Percentiles rank a stretch among this genome's conserved stretches.
Conservation (phyloP, 352 stramenopile genomes). For the Phytopythium montanum region DNA sequence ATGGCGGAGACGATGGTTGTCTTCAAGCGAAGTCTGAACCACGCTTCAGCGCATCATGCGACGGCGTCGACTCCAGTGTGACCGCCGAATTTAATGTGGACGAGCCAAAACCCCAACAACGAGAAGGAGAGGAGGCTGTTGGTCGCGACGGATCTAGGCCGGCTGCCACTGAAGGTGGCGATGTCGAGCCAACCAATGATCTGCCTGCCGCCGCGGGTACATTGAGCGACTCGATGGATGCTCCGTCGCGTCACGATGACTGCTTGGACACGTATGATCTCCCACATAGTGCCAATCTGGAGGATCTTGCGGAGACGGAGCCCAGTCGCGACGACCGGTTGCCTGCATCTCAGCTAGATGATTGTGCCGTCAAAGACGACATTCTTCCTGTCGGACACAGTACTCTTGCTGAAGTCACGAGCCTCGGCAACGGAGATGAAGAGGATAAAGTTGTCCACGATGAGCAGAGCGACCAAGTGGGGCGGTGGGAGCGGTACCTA, state of each 20-base stretch:
- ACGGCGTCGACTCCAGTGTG: too few species aligned
- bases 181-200: not conserved
- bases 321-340: not conserved
- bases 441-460: not conserved
- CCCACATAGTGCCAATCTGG: not conserved
- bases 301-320: not conserved
- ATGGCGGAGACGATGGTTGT: not conserved
- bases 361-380: not conserved
- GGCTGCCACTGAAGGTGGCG: not conserved
- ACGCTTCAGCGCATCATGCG: not conserved
- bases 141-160: not conserved
- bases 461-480: not conserved
- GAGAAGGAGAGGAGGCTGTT: not conserved
- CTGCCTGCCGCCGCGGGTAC: not conserved
- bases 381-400: not conserved
- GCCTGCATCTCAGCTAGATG: not conserved
- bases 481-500: constrained; percentile 50
- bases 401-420: not conserved
- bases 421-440: not conserved
- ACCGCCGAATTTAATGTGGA: not conserved
- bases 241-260: not conserved
- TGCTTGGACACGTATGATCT: not conserved
- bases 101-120: not conserved
- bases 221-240: not conserved
- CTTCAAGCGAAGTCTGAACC: not conserved